Conservation (phyloP, 331 rosid species). For the Malus hybrid region DNA sequence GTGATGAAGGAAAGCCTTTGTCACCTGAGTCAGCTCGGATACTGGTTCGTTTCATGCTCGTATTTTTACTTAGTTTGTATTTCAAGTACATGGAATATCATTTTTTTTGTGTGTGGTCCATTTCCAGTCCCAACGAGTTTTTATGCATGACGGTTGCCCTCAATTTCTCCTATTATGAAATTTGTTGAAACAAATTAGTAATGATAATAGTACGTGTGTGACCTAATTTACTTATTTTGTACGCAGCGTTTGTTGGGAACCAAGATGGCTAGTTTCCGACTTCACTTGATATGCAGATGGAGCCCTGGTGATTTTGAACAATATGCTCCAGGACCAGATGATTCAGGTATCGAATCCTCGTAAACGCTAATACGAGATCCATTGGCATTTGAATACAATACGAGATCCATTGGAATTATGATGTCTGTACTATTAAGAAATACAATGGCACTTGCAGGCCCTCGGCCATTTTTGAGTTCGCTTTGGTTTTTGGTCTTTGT, state of each 20-base stretch:
- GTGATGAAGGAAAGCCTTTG: slow-evolving; percentile 87
- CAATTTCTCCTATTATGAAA: too few species aligned
- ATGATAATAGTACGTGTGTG: not conserved
- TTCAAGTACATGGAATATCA: not conserved
- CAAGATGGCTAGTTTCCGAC: slow-evolving; percentile 75
- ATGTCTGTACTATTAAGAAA: not conserved
- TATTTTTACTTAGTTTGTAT: not conserved
- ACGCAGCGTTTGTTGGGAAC: slow-evolving; percentile 71
- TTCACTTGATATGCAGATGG: slow-evolving; percentile 78
- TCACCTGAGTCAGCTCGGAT: slow-evolving; percentile 89
- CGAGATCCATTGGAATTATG: not conserved
- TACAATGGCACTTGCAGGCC: not conserved
- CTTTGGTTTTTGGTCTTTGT: not conserved
- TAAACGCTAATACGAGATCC: slow-evolving; percentile 10
- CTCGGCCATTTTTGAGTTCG: not conserved
- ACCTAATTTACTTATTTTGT: not conserved
- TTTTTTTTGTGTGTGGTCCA: too few species aligned
- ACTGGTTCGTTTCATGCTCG: slow-evolving; percentile 38
- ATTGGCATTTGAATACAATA: not conserved
- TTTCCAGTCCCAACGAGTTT: too few species aligned
- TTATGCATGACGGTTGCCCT: not conserved
- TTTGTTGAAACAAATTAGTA: not conserved
- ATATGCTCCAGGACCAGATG: slow-evolving; percentile 55
- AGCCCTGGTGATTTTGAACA: slow-evolving; percentile 62
- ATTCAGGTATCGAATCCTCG: slow-evolving; percentile 69